phyloP scores from a whole-genome alignment of 257 asterid genomes.

The Lavandula angustifolia region DNA sequence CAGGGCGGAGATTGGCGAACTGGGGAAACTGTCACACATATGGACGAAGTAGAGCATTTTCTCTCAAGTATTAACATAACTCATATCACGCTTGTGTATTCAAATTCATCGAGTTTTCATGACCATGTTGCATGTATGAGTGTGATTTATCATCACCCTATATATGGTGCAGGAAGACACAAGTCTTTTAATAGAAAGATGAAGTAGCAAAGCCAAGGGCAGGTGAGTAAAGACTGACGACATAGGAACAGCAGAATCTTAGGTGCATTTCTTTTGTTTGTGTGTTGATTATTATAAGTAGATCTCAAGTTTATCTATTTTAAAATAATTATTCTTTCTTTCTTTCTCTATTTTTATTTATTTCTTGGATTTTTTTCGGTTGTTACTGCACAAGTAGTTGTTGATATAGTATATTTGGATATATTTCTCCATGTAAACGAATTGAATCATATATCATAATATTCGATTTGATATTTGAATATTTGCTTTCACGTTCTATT shows the following conservation, averaged over 20 bases:
- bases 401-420: not conserved
- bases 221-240: slow-evolving; percentile 20
- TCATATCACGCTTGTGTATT: no score
- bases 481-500: no score
- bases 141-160: slow-evolving; percentile 21
- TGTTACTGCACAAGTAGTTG: slow-evolving; percentile 22
- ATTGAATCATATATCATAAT: no score
- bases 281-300: not conserved
- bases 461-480: no score
- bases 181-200: slow-evolving; percentile 24
- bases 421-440: no score
- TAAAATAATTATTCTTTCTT: slow-evolving; percentile 8
- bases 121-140: slow-evolving; percentile 34
- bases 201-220: slow-evolving; percentile 24
- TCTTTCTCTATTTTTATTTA: not conserved
- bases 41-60: no score
- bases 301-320: slow-evolving; percentile 11
- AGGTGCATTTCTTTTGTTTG: slow-evolving; percentile 28
- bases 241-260: slow-evolving; percentile 28
- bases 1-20: slow-evolving; percentile 92
- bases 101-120: no score
- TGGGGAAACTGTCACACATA: slow-evolving; percentile 80
- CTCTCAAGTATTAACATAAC: no score
- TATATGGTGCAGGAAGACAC: slow-evolving; percentile 19
- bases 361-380: no score